Evolutionary conservation across 805 yeast genomes (phyloP).

Genomic region (Komagataella pastoris): DNA sequence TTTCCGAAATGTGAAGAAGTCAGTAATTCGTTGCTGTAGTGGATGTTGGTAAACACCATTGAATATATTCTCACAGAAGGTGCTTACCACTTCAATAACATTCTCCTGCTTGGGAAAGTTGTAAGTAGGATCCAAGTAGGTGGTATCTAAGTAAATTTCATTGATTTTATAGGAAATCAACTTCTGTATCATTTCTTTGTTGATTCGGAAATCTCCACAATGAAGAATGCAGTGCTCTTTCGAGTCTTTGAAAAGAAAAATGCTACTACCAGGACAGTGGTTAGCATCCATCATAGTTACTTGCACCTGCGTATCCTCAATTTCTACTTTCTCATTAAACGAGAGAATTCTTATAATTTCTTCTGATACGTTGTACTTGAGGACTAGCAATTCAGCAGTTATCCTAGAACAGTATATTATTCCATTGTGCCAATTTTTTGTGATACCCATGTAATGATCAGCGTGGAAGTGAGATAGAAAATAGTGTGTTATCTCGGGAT

Average conservation of each 20-base stretch:
- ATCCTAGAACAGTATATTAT: conserved; percentile 59
- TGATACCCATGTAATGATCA: conserved; percentile 86
- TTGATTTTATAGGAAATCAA: conserved; percentile 26
- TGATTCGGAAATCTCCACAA: conserved; percentile 89
- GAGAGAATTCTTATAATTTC: conserved; percentile 26
- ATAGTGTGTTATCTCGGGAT: conserved; percentile 33
- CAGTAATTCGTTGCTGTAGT: conserved; percentile 21
- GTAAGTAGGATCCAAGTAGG: conserved; percentile 67
- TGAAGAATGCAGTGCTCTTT: conserved; percentile 34
- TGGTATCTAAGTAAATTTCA: conserved; percentile 75
- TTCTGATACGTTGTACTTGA: conserved; percentile 41
- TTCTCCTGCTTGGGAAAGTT: conserved; percentile 66
- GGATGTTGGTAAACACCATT: conserved; percentile 14
- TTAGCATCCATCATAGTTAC: conserved; percentile 74
- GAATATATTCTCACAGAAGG: conserved; percentile 30
- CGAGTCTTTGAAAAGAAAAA: conserved; percentile 53
- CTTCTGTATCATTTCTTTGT: conserved; percentile 31
- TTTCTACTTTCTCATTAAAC: conserved; percentile 23
- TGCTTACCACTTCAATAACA: conserved; percentile 49
- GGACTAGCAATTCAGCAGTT: conserved; percentile 44
- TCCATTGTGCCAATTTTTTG: conserved; percentile 66
- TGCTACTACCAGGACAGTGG: conserved; percentile 93
- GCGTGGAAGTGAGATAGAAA: conserved; percentile 80
- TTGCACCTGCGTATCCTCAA: conserved; percentile 27
- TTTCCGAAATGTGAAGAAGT: conserved; percentile 13